Percentiles rank a stretch among this genome's conserved stretches.
Conservation (phyloP, 2,329 filamentous ascomycete species). For the Lomentospora prolificans region DNA sequence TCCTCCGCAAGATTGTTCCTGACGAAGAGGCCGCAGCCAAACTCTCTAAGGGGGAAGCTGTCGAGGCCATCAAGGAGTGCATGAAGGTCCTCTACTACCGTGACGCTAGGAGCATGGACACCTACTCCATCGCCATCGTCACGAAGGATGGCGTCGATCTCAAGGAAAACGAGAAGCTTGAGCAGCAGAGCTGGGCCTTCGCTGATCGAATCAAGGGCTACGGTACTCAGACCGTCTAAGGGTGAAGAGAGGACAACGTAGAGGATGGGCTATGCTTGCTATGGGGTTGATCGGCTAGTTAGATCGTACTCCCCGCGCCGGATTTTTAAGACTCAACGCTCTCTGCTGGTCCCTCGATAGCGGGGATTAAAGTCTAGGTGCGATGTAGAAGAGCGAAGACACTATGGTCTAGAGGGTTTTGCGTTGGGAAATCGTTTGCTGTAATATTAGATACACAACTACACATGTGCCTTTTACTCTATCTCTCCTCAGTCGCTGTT, state of each 20-base stretch:
- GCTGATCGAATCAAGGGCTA: constrained; percentile 92
- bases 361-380: neutral
- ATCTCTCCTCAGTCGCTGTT: neutral
- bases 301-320: too few relatives aligned
- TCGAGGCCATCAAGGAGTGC: constrained; percentile 77
- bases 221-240: constrained; percentile 66
- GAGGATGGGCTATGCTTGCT: neutral
- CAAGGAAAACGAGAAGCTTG: constrained; percentile 75
- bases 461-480: neutral
- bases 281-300: too few relatives aligned
- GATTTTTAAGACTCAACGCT: too few relatives aligned
- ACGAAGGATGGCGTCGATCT: constrained; percentile 83
- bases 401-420: neutral
- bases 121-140: constrained; percentile 83
- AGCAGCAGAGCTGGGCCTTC: constrained; percentile 97
- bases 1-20: constrained; percentile 73
- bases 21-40: constrained; percentile 69
- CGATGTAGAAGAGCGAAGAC: neutral
- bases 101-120: constrained; percentile 84
- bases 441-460: constrained; percentile 1
- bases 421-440: neutral
- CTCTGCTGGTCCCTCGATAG: neutral
- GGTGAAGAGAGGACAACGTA: neutral
- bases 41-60: constrained; percentile 67
- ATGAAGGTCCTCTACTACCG: constrained; percentile 99